A percentile compares a stretch with the other conserved stretches of the same genome.
Evolutionary conservation across 176 grass and related monocot species (phyloP).

Genomic region (Aegilops speltoides): DNA sequence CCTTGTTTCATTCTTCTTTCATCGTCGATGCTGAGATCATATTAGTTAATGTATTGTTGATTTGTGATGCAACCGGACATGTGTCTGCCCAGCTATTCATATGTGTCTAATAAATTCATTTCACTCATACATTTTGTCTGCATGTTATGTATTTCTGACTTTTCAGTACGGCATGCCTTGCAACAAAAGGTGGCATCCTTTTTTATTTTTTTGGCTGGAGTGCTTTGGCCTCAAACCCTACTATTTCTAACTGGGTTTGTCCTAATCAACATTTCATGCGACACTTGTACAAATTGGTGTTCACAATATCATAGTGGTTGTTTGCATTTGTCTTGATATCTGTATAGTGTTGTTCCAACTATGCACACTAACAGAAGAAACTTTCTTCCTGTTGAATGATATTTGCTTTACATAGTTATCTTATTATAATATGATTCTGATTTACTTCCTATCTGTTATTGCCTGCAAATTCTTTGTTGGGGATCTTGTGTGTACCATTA

Average conservation of each 20-base stretch:
- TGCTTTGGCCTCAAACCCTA: neutral
- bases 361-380: neutral
- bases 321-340: neutral
- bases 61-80: neutral
- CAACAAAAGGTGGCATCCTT: neutral
- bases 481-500: neutral
- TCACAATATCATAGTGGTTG: neutral
- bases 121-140: neutral
- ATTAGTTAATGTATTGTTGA: neutral
- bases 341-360: neutral
- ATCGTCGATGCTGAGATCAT: neutral
- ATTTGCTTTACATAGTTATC: neutral
- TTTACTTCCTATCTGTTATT: neutral
- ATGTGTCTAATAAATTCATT: constrained; percentile 1
- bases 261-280: neutral
- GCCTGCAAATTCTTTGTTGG: neutral
- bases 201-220: neutral
- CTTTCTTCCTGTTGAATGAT: neutral
- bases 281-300: neutral
- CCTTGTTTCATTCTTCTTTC: neutral
- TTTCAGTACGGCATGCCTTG: neutral
- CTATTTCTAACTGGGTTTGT: neutral
- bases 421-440: neutral
- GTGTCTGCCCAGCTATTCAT: neutral
- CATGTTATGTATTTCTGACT: neutral